Evolutionary conservation across 2,329 filamentous ascomycete genomes (phyloP).

Genomic region (Eutypella sp.): DNA sequence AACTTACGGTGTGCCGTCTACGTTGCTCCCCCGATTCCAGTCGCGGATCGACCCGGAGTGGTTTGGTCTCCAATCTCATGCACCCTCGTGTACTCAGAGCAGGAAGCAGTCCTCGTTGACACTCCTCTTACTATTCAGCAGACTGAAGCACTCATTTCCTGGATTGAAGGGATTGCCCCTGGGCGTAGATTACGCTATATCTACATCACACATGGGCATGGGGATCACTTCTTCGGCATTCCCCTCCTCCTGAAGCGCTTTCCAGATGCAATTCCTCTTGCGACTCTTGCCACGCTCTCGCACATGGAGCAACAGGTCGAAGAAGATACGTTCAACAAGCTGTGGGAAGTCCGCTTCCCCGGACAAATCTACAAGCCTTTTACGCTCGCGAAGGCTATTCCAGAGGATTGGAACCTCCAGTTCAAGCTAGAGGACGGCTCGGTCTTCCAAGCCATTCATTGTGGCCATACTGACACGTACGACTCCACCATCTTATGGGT

Average conservation of each 20-base stretch:
- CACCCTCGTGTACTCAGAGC: slow-evolving; percentile 8
- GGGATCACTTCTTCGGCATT: slow-evolving; percentile 35
- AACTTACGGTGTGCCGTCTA: not conserved
- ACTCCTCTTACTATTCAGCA: slow-evolving; percentile 27
- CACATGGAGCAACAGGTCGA: slow-evolving; percentile 19
- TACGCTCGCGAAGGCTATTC: slow-evolving; percentile 9
- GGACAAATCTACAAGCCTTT: slow-evolving; percentile 15
- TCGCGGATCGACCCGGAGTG: not conserved
- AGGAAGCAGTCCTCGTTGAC: slow-evolving; percentile 33
- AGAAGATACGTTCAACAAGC: slow-evolving; percentile 3
- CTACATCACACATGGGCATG: slow-evolving; percentile 39
- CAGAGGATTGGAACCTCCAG: slow-evolving; percentile 5
- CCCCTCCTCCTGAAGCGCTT: slow-evolving; percentile 24
- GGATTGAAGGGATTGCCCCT: slow-evolving; percentile 29
- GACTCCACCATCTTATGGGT: slow-evolving; percentile 30
- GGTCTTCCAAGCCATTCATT: slow-evolving; percentile 16
- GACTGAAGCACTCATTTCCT: slow-evolving; percentile 26
- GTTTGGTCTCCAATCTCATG: slow-evolving; percentile 1
- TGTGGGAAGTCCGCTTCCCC: slow-evolving; percentile 21
- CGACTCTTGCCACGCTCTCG: slow-evolving; percentile 16
- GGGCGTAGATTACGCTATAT: slow-evolving; percentile 26
- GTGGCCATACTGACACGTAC: slow-evolving; percentile 17
- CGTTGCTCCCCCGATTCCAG: not conserved
- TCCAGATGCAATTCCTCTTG: slow-evolving; percentile 15
- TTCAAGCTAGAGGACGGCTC: slow-evolving; percentile 17